phyloP scores from a whole-genome alignment of 2,329 filamentous ascomycete species.

The Fusarium graminum region DNA sequence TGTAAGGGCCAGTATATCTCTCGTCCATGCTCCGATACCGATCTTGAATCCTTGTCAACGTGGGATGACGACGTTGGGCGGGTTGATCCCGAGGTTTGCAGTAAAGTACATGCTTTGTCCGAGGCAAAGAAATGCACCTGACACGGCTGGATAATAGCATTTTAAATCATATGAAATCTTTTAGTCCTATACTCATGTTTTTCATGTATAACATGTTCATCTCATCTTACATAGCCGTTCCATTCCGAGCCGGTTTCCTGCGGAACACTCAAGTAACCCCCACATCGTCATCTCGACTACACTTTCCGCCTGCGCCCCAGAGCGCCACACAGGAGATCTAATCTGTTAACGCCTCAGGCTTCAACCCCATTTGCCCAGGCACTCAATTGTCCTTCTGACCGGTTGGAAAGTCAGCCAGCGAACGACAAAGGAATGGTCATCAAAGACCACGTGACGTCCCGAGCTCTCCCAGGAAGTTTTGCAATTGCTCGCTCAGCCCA shows the following conservation, averaged over 20 bases:
- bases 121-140: slow-evolving; percentile 7
- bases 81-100: slow-evolving; percentile 21
- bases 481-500: slow-evolving; percentile 49
- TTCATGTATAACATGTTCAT: slow-evolving; percentile 6
- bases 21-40: slow-evolving; percentile 33
- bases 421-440: slow-evolving; percentile 48
- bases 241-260: slow-evolving; percentile 45
- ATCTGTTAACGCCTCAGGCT: slow-evolving; percentile 2
- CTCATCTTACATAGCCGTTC: slow-evolving; percentile 33
- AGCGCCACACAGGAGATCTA: not conserved
- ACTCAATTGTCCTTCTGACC: slow-evolving; percentile 32
- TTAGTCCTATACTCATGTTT: not conserved
- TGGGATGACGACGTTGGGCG: slow-evolving; percentile 38
- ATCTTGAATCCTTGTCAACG: slow-evolving; percentile 37
- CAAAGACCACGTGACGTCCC: slow-evolving; percentile 54
- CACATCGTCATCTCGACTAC: slow-evolving; percentile 30
- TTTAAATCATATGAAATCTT: not conserved
- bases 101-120: slow-evolving; percentile 11
- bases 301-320: slow-evolving; percentile 12
- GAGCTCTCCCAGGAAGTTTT: slow-evolving; percentile 51
- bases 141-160: not conserved
- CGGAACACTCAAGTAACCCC: slow-evolving; percentile 40
- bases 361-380: slow-evolving; percentile 7
- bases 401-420: slow-evolving; percentile 38
- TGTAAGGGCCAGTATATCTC: slow-evolving; percentile 30